Percentiles rank a stretch among this genome's conserved stretches.
phyloP scores from a whole-genome alignment of 1,284 basidiomycete genomes.

The Xerocomus amazonicus region DNA sequence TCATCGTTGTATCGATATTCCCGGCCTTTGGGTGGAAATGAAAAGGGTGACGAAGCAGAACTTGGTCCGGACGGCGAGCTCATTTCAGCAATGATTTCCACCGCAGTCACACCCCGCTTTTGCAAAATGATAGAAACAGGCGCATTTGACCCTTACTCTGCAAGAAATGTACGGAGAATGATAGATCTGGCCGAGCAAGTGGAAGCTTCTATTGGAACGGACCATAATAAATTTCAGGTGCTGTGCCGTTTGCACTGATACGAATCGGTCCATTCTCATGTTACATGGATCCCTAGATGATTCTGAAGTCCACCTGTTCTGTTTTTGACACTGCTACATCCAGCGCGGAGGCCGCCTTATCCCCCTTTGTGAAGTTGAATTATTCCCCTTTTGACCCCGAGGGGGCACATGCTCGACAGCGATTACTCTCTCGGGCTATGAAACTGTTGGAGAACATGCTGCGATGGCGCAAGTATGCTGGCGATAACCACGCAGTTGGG shows the following conservation, averaged over 20 bases:
- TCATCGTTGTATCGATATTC: conserved; percentile 75
- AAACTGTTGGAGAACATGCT: conserved; percentile 76
- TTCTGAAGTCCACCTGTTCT: conserved; percentile 61
- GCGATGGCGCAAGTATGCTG: conserved; percentile 72
- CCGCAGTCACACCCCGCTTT: conserved; percentile 75
- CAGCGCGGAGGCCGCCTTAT: conserved; percentile 44
- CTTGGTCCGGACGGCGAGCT: conserved; percentile 84
- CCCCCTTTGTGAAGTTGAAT: conserved; percentile 39
- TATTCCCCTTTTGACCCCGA: conserved; percentile 71
- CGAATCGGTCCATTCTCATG: conserved; percentile 10
- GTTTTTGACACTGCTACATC: conserved; percentile 58
- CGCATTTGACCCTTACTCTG: conserved; percentile 80
- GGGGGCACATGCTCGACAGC: conserved; percentile 65
- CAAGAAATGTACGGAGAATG: conserved; percentile 58
- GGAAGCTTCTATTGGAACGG: conserved; percentile 69
- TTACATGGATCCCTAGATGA: conserved; percentile 40
- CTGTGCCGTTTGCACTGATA: conserved; percentile 6
- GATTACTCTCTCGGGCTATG: conserved; percentile 63
- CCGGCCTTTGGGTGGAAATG: conserved; percentile 47
- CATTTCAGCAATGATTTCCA: conserved; percentile 85
- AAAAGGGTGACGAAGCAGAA: conserved; percentile 48
- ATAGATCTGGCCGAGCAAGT: conserved; percentile 81
- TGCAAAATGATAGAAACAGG: conserved; percentile 69
- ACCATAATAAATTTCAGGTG: conserved; percentile 71
- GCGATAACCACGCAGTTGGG: conserved; percentile 58